These are phyloP conservation scores for Pseudonitzschia multistriata DNA, from an alignment of 108 stramenopile species.

Conservation along the genomic window DNA sequence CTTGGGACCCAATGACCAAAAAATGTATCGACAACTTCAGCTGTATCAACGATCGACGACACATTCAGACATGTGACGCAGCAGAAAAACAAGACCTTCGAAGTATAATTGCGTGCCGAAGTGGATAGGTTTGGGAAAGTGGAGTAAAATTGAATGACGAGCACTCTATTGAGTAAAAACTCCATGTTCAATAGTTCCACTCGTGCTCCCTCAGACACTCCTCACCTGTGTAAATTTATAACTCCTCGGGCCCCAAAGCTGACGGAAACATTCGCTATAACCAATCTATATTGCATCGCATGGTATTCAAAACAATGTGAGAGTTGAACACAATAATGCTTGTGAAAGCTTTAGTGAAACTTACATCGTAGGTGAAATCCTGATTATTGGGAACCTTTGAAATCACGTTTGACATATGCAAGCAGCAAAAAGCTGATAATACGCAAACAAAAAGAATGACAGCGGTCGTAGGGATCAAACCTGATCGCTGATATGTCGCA, in stretches of 20 bases:
- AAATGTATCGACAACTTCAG: constrained; percentile 62
- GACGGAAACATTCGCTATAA: constrained; percentile 54
- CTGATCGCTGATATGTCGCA: constrained; percentile 61
- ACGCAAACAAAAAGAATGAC: constrained; percentile 52
- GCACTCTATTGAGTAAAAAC: no score
- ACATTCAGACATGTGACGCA: constrained; percentile 55
- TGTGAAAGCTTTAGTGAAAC: background rate
- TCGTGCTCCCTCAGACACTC: background rate
- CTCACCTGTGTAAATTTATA: constrained; percentile 42
- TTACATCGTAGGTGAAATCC: constrained; percentile 40
- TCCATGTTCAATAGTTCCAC: background rate
- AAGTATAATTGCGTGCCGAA: background rate
- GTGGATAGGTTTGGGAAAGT: no score
- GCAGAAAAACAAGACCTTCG: constrained; percentile 45
- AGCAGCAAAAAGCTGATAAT: constrained; percentile 57
- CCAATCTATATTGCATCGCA: constrained; percentile 27
- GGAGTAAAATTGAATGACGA: no score
- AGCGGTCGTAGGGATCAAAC: constrained; percentile 59
- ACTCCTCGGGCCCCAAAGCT: constrained; percentile 52
- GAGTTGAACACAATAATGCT: background rate
- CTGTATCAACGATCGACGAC: constrained; percentile 60
- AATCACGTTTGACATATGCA: constrained; percentile 71
- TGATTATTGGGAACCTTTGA: constrained; percentile 53
- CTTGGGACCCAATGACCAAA: constrained; percentile 42
- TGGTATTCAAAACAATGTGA: background rate